Evolutionary conservation across 75 land plant species (phyloP).

Genomic region (Selaginella moellendorffii): DNA sequence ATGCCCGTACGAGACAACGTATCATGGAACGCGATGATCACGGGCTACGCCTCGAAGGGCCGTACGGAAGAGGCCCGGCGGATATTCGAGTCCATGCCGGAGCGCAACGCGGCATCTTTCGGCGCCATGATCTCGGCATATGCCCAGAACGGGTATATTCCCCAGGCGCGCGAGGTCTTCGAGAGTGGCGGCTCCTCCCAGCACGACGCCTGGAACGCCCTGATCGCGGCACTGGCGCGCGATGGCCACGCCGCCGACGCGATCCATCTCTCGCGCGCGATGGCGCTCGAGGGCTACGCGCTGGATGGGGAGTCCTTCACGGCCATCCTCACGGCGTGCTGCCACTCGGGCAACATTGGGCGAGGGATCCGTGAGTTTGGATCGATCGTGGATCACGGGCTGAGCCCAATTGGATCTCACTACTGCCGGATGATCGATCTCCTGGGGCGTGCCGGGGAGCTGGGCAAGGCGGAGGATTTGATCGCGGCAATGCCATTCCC

Average conservation of each 20-base stretch:
- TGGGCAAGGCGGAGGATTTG: not conserved
- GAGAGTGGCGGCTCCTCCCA: not conserved
- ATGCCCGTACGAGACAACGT: not conserved
- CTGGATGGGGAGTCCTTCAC: not conserved
- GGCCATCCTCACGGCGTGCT: not conserved
- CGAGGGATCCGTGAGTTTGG: not conserved
- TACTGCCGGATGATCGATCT: not conserved
- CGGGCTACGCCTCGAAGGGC: not conserved
- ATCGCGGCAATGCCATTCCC: not conserved
- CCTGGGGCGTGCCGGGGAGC: not conserved
- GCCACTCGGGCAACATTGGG: not conserved
- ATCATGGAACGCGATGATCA: slow-evolving; percentile 4
- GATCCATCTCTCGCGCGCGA: not conserved
- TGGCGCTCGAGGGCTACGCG: not conserved
- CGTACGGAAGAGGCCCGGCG: not conserved
- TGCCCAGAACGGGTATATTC: not conserved
- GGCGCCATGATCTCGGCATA: not conserved
- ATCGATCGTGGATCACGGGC: not conserved
- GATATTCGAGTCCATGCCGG: not conserved
- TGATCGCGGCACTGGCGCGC: not conserved
- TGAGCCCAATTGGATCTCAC: not conserved
- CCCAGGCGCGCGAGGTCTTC: not conserved
- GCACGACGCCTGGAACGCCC: not conserved
- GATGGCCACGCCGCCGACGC: not conserved
- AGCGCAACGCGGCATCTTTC: not conserved